Evolutionary conservation across 2,329 filamentous ascomycete genomes (phyloP), one percentile per base, ranked within the genome.

Genomic region (Dactylellina leptospora): DNA sequence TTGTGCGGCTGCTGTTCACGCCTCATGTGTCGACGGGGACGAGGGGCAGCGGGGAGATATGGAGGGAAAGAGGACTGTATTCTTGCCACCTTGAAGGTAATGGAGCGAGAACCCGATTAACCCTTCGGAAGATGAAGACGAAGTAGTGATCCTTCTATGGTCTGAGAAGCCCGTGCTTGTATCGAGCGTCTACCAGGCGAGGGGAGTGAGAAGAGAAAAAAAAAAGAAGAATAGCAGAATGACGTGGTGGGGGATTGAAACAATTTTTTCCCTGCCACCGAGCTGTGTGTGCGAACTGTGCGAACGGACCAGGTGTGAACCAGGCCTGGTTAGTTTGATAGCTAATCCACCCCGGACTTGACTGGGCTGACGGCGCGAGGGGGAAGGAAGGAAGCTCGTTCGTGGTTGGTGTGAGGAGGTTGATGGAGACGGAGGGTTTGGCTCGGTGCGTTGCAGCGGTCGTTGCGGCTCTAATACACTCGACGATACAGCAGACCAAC

Each of bases 71-170:
- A 63, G 45, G 38, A 40, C 33, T 42, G 66, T 63, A 54, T 45
- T 47, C 51, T 71, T 71, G 66, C 66, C 66, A 71, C 66, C 60
- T 71, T 71, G 66, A 71, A 63, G 58, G 64, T 62, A 56, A 23
- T 48, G 28, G 16, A 38, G 20, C 11, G n/a, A 33, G 48, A 53
- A 38, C 28, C 28, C 11, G 45, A n/a, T 45, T 18, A 18, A 18
- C 18, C 47, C 47, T 51, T 51, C 47, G 47, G 22, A 36, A 51
- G 47, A 51, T 51, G 47, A 13, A 25, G 45, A 28, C 2, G 42
- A 45, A 22, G 8, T 20, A 6, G 13, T 28, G 11, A 25, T 25
- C 13, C 45, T 28, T 48, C 22, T 48, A n/a, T 38, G 2, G 22
- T 20, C 9, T 33, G 23, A 28, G 18, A 20, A 48, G 28, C 44